These are phyloP conservation scores for Fagopyrum tataricum DNA, from an alignment of 148 eudicot species.

Conservation along the genomic window DNA sequence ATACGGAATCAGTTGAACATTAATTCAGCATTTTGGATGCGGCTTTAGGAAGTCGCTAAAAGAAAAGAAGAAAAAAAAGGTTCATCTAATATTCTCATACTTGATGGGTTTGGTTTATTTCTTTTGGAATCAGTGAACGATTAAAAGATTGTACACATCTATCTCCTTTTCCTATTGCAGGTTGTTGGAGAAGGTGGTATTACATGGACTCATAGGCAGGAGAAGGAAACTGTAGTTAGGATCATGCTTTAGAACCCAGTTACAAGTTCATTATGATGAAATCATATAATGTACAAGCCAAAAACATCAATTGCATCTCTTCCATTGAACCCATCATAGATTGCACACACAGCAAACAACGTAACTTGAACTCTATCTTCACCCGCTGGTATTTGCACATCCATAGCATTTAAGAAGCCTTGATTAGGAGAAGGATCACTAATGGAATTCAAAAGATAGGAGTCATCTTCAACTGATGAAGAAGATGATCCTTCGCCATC, in stretches of 20 bases:
- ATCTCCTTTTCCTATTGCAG: too few relatives aligned
- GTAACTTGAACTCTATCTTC: slow-evolving; percentile 93
- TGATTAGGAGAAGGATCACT: slow-evolving; percentile 65
- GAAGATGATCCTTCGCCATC: slow-evolving; percentile 81
- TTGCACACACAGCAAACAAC: slow-evolving; percentile 93
- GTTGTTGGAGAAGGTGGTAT: too few relatives aligned
- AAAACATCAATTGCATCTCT: slow-evolving; percentile 94
- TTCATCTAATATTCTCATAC: too few relatives aligned
- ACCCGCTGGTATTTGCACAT: slow-evolving; percentile 91
- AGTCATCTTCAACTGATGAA: slow-evolving; percentile 56
- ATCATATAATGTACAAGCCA: slow-evolving; percentile 84
- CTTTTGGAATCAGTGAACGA: too few relatives aligned
- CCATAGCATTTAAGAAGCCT: slow-evolving; percentile 67
- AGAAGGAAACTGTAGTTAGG: too few relatives aligned
- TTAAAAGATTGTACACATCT: too few relatives aligned
- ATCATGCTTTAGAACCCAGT: slow-evolving; percentile 49
- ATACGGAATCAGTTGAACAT: too few relatives aligned
- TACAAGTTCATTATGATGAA: slow-evolving; percentile 54
- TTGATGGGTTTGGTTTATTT: too few relatives aligned
- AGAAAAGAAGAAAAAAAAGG: too few relatives aligned
- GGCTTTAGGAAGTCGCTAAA: too few relatives aligned
- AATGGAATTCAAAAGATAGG: slow-evolving; percentile 40
- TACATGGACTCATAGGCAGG: too few relatives aligned
- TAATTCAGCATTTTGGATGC: too few relatives aligned
- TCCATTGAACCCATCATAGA: slow-evolving; percentile 96